phyloP scores from a whole-genome alignment of 1,284 basidiomycete genomes.

The Apiotrichum siamense region DNA sequence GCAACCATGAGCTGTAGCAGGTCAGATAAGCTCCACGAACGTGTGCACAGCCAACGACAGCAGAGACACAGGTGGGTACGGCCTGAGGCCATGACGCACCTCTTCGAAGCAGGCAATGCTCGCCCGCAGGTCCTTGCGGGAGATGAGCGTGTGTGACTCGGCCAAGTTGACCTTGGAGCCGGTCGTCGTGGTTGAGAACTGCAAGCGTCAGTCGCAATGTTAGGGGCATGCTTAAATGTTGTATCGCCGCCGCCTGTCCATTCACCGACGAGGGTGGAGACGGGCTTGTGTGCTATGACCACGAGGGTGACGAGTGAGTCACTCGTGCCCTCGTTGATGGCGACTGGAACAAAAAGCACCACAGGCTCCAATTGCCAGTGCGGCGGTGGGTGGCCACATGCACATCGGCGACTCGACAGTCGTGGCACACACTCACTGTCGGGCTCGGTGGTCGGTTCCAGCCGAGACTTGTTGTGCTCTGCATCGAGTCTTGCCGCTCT shows the following conservation, averaged over 20 bases:
- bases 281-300: too few species aligned
- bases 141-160: conserved; percentile 39
- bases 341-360: too few species aligned
- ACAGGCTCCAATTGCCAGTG: too few species aligned
- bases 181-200: conserved; percentile 46
- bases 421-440: conserved; percentile 6
- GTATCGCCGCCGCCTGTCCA: too few species aligned
- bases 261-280: too few species aligned
- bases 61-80: neutral
- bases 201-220: conserved; percentile 7
- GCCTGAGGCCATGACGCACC: conserved; percentile 23
- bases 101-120: conserved; percentile 46
- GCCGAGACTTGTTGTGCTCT: conserved; percentile 6
- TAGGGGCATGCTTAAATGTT: too few species aligned
- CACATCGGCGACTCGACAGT: neutral
- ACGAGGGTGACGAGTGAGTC: too few species aligned
- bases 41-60: neutral
- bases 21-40: neutral
- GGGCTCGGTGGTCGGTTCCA: conserved; percentile 18
- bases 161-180: conserved; percentile 42
- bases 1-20: conserved; percentile 61
- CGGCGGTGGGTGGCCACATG: neutral
- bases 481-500: conserved; percentile 15
- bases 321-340: too few species aligned
- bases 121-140: conserved; percentile 42